These are phyloP conservation scores for Penstemon newberryi DNA, from an alignment of 257 asterid species.

Conservation along the genomic window DNA sequence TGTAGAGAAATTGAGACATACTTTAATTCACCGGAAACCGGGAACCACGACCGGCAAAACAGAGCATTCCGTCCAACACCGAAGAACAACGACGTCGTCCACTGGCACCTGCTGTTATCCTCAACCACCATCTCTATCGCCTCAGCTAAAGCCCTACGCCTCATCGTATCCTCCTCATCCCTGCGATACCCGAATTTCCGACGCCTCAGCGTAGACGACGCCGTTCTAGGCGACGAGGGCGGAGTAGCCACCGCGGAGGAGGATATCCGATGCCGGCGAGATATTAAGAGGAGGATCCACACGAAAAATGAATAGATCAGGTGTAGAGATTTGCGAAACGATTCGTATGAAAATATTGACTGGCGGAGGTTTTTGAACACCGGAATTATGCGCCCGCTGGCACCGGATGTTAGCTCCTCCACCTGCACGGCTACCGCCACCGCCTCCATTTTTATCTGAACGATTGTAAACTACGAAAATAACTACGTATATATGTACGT, in stretches of 20 bases:
- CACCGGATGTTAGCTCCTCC: conserved; percentile 97
- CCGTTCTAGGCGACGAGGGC: conserved; percentile 55
- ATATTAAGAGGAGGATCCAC: conserved; percentile 71
- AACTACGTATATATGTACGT: not conserved
- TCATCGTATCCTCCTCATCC: conserved; percentile 91
- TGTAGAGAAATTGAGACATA: conserved; percentile 25
- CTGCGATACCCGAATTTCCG: conserved; percentile 59
- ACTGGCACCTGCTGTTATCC: conserved; percentile 45
- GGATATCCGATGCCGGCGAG: conserved; percentile 55
- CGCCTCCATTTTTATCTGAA: conserved; percentile 45
- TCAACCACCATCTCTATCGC: conserved; percentile 61
- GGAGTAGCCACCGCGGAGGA: conserved; percentile 54
- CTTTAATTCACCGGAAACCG: conserved; percentile 70
- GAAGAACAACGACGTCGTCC: conserved; percentile 75
- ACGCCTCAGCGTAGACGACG: conserved; percentile 39
- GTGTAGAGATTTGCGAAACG: conserved; percentile 41
- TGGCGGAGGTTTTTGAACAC: conserved; percentile 66
- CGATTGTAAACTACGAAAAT: not conserved
- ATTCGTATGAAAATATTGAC: conserved; percentile 56
- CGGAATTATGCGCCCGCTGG: conserved; percentile 95
- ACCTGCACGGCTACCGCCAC: conserved; percentile 53
- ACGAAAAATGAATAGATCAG: conserved; percentile 63
- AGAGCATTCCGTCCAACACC: conserved; percentile 79
- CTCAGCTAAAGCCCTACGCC: conserved; percentile 96
- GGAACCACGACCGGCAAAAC: conserved; percentile 94